A percentile compares a stretch with the other conserved stretches of the same genome.
Evolutionary conservation across 805 yeast genomes (phyloP).

Genomic region (Blastobotrys terrestris): DNA sequence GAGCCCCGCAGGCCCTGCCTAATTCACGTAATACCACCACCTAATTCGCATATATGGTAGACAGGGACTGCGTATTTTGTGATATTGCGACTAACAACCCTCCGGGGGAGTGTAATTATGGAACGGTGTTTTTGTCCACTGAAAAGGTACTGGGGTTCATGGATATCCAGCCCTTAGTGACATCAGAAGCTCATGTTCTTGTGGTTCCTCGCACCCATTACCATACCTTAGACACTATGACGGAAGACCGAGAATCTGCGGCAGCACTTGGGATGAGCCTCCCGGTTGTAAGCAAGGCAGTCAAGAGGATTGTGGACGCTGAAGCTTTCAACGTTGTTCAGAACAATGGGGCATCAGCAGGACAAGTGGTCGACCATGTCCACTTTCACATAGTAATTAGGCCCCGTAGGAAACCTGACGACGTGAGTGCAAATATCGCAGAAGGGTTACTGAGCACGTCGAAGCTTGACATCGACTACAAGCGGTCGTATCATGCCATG

Average conservation of each 20-base stretch:
- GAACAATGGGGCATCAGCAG: conserved; percentile 77
- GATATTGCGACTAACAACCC: conserved; percentile 21
- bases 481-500: conserved; percentile 20
- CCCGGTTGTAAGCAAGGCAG: conserved; percentile 24
- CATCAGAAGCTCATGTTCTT: conserved; percentile 31
- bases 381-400: conserved; percentile 89
- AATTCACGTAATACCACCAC: too few species aligned
- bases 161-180: conserved; percentile 34
- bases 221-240: conserved; percentile 24
- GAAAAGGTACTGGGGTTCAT: conserved; percentile 30
- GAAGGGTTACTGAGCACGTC: not conserved
- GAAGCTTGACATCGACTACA: not conserved
- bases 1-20: too few species aligned
- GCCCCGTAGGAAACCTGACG: conserved; percentile 7
- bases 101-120: conserved; percentile 4
- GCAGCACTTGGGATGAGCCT: conserved; percentile 26
- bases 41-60: not conserved
- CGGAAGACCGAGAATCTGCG: conserved; percentile 17
- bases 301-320: conserved; percentile 14
- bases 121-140: conserved; percentile 24
- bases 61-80: conserved; percentile 25
- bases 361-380: conserved; percentile 89
- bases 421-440: conserved; percentile 1
- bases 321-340: conserved; percentile 32
- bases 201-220: conserved; percentile 31